A percentile compares a stretch with the other conserved stretches of the same genome.
phyloP scores from a whole-genome alignment of 257 asterid species.

The Fraxinus quadrangulata region DNA sequence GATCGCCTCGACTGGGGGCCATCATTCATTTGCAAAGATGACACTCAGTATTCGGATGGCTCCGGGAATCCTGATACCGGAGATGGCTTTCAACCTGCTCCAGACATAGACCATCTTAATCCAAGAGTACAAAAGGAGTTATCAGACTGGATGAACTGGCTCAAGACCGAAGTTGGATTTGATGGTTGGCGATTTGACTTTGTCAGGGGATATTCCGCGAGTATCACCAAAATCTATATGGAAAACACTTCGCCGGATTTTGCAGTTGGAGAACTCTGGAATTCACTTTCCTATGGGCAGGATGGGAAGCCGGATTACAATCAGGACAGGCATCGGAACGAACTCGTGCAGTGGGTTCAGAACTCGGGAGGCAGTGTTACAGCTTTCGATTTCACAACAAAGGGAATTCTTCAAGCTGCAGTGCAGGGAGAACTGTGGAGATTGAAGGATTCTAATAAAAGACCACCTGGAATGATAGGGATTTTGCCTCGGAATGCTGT shows the following conservation, averaged over 20 bases:
- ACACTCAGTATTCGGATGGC: constrained; percentile 59
- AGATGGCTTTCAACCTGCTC: constrained; percentile 41
- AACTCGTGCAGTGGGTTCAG: constrained; percentile 55
- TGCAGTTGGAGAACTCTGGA: constrained; percentile 84
- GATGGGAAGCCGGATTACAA: constrained; percentile 48
- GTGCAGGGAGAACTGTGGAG: constrained; percentile 81
- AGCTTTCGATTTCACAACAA: constrained; percentile 83
- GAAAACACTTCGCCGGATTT: constrained; percentile 56
- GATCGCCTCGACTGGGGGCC: constrained; percentile 93
- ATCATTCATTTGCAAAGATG: constrained; percentile 59
- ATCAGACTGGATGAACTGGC: constrained; percentile 93
- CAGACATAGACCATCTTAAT: constrained; percentile 81
- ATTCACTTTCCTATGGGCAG: constrained; percentile 31
- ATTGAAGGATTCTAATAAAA: constrained; percentile 56
- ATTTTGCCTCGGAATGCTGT: constrained; percentile 63
- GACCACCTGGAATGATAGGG: constrained; percentile 84
- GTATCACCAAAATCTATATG: constrained; percentile 61
- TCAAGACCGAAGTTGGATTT: constrained; percentile 68
- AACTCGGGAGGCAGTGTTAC: constrained; percentile 47
- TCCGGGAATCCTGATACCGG: constrained; percentile 78
- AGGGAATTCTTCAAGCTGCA: constrained; percentile 79
- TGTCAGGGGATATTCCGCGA: constrained; percentile 63
- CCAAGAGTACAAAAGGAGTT: constrained; percentile 62
- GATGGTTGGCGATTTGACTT: constrained; percentile 85
- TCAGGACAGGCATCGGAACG: constrained; percentile 59